Percentiles rank a stretch among this genome's conserved stretches.
Evolutionary conservation across 208 protist species (phyloP).

Genomic region (Naegleria fowleri): DNA sequence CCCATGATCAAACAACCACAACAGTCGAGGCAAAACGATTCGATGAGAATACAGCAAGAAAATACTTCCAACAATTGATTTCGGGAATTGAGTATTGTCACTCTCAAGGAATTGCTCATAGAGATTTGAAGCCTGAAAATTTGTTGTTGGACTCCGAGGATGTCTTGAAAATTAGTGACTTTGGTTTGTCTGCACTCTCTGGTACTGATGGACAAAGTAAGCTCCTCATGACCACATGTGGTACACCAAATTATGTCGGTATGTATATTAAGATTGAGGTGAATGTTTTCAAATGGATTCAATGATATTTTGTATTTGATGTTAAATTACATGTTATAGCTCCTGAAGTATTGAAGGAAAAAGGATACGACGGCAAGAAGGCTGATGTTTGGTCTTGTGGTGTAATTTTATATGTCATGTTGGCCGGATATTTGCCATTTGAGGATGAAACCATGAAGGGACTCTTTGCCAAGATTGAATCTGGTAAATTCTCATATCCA

Average conservation of each 20-base stretch:
- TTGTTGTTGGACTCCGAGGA: constrained; percentile 11
- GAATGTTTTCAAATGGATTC: not conserved
- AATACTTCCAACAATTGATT: constrained; percentile 88
- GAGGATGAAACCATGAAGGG: constrained; percentile 85
- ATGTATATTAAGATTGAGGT: not conserved
- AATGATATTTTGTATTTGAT: not conserved
- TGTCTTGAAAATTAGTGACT: constrained; percentile 36
- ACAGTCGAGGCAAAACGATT: constrained; percentile 64
- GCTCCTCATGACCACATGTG: constrained; percentile 40
- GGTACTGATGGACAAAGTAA: not conserved
- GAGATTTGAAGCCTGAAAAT: constrained; percentile 55
- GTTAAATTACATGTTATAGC: constrained; percentile 21
- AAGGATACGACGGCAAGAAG: constrained; percentile 79
- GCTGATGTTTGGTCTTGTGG: constrained; percentile 95
- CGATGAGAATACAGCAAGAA: constrained; percentile 64
- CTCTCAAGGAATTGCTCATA: constrained; percentile 37
- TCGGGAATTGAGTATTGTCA: constrained; percentile 43
- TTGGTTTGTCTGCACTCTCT: constrained; percentile 34
- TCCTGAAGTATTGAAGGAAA: constrained; percentile 44
- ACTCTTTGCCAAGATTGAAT: constrained; percentile 80
- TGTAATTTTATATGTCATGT: constrained; percentile 94
- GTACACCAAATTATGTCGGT: constrained; percentile 46
- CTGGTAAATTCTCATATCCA: constrained; percentile 69
- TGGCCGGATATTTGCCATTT: constrained; percentile 88
- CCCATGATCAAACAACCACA: not conserved